A percentile compares a stretch with the other conserved stretches of the same genome.
Conservation (phyloP, 169 alveolate genomes). For the Cryptosporidium bovis region DNA sequence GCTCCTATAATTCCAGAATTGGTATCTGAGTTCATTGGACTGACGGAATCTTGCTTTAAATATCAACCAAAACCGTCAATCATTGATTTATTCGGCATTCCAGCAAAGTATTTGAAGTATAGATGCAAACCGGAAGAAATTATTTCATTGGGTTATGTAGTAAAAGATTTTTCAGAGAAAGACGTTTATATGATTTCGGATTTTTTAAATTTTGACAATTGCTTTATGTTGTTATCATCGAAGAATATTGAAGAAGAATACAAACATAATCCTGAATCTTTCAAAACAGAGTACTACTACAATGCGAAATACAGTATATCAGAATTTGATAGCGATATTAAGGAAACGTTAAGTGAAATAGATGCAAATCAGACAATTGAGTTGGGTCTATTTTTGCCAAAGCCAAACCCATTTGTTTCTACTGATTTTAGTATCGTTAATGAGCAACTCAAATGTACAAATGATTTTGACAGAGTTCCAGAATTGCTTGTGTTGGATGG, state of each 20-base stretch:
- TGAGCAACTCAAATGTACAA: slow-evolving; percentile 12
- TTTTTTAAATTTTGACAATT: slow-evolving; percentile 19
- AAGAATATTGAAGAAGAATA: slow-evolving; percentile 26
- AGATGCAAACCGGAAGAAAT: slow-evolving; percentile 47
- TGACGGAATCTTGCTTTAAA: slow-evolving; percentile 22
- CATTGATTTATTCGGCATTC: slow-evolving; percentile 31
- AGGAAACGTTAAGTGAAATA: background rate
- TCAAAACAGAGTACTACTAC: slow-evolving; percentile 29
- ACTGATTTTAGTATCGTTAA: slow-evolving; percentile 47
- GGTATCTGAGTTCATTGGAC: slow-evolving; percentile 39
- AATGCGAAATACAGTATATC: slow-evolving; percentile 30
- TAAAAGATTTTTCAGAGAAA: slow-evolving; percentile 17
- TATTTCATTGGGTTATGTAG: slow-evolving; percentile 27
- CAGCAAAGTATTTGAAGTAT: slow-evolving; percentile 47
- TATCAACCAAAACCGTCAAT: slow-evolving; percentile 46
- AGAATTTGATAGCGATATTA: slow-evolving; percentile 17
- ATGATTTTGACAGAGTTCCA: slow-evolving; percentile 54
- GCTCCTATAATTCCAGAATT: slow-evolving; percentile 49
- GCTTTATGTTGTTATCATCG: slow-evolving; percentile 20
- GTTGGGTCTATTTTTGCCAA: slow-evolving; percentile 53
- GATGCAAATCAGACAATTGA: slow-evolving; percentile 10
- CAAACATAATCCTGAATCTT: slow-evolving; percentile 17
- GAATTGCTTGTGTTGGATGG: slow-evolving; percentile 18
- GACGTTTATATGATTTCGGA: slow-evolving; percentile 36
- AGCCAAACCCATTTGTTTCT: slow-evolving; percentile 65